Evolutionary conservation across 2,329 filamentous ascomycete species (phyloP), one percentile per base, ranked within the genome.

Genomic region (Setomelanomma holmii): DNA sequence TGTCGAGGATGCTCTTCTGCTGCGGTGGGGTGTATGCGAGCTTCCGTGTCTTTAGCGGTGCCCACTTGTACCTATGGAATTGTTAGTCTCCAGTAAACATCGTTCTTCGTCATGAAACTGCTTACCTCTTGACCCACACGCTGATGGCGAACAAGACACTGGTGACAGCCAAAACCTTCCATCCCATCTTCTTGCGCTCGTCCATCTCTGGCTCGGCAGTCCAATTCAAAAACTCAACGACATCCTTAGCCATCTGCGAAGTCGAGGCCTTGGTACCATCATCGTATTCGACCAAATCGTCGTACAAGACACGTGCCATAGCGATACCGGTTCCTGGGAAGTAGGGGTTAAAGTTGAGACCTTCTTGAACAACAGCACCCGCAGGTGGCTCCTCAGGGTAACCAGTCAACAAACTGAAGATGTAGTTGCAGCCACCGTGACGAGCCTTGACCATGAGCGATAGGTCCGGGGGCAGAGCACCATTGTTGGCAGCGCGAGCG

Each of bases 341-440:
- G 85, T 97, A 99, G 56, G 95, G 95, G 86, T 99, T 99, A 87
- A 99, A 99, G 88, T 98, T 97, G 80, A 99, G 88, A 73, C 95
- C 95, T 57, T 88, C 86, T 69, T 87, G 88, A 55, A 99, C 89
- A 69, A 85, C 81, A 58, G 90, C 92, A 75, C 95, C 95, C 45
- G 95, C 91, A 47, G 95, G 95, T 55, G 91, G 85, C 81, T 99
- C 95, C 67, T 99, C 95, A 55, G 95, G 95, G 80, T 99, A 99
- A 68, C 95, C 95, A 50, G 95, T 99, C 74, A 99, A 82, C 77
- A 99, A 84, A 77, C 83, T 91, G 86, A 98, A 99, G 82, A 99
- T 91, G 85, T 99, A 99, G 82, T 99, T 84, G 86, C 91, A 96
- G 77, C 95, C 95, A 75, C 93, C 95, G 84, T 99, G 95, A 71